phyloP scores from a whole-genome alignment of 1,284 basidiomycete species.

The Cryptococcus maquisensis region DNA sequence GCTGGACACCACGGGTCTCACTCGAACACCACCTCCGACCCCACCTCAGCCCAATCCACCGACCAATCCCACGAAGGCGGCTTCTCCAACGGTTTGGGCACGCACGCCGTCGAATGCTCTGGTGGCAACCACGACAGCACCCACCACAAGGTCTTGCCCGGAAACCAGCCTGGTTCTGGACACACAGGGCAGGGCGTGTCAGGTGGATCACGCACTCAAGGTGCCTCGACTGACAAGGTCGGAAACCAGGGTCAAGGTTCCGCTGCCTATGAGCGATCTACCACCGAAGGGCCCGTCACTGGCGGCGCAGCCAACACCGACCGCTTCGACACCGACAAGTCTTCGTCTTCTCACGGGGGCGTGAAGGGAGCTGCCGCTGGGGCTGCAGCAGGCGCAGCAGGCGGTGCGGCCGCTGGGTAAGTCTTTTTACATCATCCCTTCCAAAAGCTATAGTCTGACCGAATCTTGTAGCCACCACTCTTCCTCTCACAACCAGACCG shows the following conservation, averaged over 20 bases:
- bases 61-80: too few species aligned
- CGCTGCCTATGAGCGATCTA: constrained; percentile 21
- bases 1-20: too few species aligned
- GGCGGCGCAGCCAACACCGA: constrained; percentile 33
- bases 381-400: too few species aligned
- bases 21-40: too few species aligned
- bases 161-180: not conserved
- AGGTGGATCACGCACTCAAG: not conserved
- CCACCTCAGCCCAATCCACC: too few species aligned
- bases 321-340: constrained; percentile 27
- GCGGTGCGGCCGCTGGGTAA: not conserved
- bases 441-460: not conserved
- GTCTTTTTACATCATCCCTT: not conserved
- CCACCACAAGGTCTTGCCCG: not conserved
- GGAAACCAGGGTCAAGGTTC: constrained; percentile 19
- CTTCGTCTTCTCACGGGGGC: not conserved
- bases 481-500: not conserved
- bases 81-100: too few species aligned
- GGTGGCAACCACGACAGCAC: not conserved
- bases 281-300: constrained; percentile 21
- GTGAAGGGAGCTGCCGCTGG: too few species aligned
- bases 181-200: not conserved
- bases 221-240: constrained; percentile 12
- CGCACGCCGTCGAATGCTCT: too few species aligned
- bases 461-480: not conserved